phyloP scores from a whole-genome alignment of 345 rosid genomes.

The Gossypium arboreum region DNA sequence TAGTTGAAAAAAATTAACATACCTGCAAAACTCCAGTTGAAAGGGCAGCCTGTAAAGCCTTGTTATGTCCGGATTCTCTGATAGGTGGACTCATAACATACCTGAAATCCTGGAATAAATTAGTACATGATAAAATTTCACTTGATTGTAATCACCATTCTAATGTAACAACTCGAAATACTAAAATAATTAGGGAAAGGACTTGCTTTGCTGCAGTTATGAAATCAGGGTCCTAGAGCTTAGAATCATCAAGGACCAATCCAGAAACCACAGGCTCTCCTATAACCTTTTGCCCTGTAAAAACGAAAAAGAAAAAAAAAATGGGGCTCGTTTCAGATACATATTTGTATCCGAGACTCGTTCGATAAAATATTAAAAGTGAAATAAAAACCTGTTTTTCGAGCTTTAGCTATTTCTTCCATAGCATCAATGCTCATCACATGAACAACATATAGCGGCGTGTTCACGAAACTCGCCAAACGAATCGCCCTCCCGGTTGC shows the following conservation, averaged over 20 bases:
- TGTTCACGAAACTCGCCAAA: slow-evolving; percentile 82
- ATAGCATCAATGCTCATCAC: slow-evolving; percentile 98
- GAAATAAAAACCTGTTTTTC: slow-evolving; percentile 62
- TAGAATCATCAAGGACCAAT: slow-evolving; percentile 75
- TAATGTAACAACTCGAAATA: too few species aligned
- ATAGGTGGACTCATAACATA: slow-evolving; percentile 98
- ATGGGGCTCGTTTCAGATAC: too few species aligned
- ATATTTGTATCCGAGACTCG: too few species aligned
- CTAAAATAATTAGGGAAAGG: background rate
- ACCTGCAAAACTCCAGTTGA: slow-evolving; percentile 84
- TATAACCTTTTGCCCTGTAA: slow-evolving; percentile 83
- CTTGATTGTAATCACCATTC: too few species aligned
- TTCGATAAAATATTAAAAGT: too few species aligned
- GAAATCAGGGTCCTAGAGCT: slow-evolving; percentile 86
- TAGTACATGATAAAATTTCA: too few species aligned
- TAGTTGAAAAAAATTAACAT: too few species aligned
- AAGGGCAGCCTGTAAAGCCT: slow-evolving; percentile 88
- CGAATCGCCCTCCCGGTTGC: slow-evolving; percentile 93
- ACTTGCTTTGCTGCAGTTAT: slow-evolving; percentile 76
- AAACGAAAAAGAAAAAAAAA: background rate
- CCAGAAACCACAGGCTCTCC: slow-evolving; percentile 97
- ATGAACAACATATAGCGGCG: slow-evolving; percentile 94
- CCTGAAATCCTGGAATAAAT: slow-evolving; percentile 37
- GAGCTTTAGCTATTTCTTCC: slow-evolving; percentile 95
- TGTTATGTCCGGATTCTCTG: slow-evolving; percentile 73